phyloP scores from a whole-genome alignment of 139 green algal species.

The Raphidocelis subcapitata region DNA sequence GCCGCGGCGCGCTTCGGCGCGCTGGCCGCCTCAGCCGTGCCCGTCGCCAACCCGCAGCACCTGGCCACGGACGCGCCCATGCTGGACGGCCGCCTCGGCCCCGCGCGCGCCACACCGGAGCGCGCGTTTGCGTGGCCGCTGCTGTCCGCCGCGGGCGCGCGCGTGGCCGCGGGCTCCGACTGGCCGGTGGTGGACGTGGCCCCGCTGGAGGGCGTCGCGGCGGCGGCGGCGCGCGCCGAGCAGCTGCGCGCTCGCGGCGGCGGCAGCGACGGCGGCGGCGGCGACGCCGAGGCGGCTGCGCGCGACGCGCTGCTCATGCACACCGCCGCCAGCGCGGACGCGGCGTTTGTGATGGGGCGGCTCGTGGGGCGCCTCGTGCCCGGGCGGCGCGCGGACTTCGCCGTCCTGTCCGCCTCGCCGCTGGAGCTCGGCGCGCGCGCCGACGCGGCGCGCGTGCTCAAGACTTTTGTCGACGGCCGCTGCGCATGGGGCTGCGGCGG shows the following conservation, averaged over 20 bases:
- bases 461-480: constrained; percentile 39
- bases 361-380: constrained; percentile 25
- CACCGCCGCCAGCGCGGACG: constrained; percentile 34
- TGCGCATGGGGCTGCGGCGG: constrained; percentile 24
- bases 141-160: constrained; percentile 35
- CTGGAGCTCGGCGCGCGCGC: constrained; percentile 5
- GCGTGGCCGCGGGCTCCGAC: constrained; percentile 50
- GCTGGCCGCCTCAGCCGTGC: constrained; percentile 17
- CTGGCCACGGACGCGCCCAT: constrained; percentile 54
- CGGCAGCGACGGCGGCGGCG: not conserved
- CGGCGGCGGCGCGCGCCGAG: constrained; percentile 26
- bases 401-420: constrained; percentile 39
- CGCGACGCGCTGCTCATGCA: constrained; percentile 44
- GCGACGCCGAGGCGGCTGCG: not conserved
- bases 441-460: constrained; percentile 24
- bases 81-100: constrained; percentile 45
- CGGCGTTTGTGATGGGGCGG: constrained; percentile 22
- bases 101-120: constrained; percentile 9
- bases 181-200: constrained; percentile 70
- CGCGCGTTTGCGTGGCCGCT: constrained; percentile 44
- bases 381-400: constrained; percentile 60
- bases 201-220: constrained; percentile 34
- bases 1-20: constrained; percentile 19
- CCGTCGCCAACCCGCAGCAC: constrained; percentile 72
- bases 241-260: constrained; percentile 12